Conservation (phyloP, 129 eudicot species). For the Pulicaria dysenterica region DNA sequence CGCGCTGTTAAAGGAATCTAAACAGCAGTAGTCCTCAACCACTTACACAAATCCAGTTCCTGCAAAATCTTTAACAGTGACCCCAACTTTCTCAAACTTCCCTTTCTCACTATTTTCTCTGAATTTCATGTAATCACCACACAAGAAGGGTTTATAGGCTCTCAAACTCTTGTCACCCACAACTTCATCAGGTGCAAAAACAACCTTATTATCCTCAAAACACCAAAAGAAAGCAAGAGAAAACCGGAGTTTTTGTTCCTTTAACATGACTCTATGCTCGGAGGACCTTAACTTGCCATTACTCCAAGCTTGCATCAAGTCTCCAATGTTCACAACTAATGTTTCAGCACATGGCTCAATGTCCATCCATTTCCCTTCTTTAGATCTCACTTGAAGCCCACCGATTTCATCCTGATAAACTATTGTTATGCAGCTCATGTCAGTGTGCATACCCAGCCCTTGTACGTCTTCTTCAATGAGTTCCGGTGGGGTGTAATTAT, state of each 20-base stretch:
- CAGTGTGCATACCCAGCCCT: conserved; percentile 96
- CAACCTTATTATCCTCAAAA: conserved; percentile 83
- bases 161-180: conserved; percentile 59
- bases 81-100: conserved; percentile 89
- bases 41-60: conserved; percentile 29
- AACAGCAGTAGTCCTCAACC: too few species aligned
- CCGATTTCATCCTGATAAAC: conserved; percentile 78
- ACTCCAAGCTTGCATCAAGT: conserved; percentile 94
- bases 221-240: conserved; percentile 95
- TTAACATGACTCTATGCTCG: conserved; percentile 81
- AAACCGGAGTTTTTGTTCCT: conserved; percentile 50
- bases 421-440: conserved; percentile 88
- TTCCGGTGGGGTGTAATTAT: conserved; percentile 72
- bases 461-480: conserved; percentile 51
- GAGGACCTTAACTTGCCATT: conserved; percentile 81
- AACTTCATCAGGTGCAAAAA: conserved; percentile 75
- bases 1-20: too few species aligned
- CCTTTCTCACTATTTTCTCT: conserved; percentile 78
- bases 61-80: conserved; percentile 90
- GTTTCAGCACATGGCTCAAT: conserved; percentile 71
- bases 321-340: conserved; percentile 81
- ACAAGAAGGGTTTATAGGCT: conserved; percentile 71
- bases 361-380: conserved; percentile 72
- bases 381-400: conserved; percentile 89
- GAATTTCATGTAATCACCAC: conserved; percentile 71